Evolutionary conservation across 2,329 filamentous ascomycete genomes (phyloP).

Genomic region (Lasiodiplodia hormozganensis): DNA sequence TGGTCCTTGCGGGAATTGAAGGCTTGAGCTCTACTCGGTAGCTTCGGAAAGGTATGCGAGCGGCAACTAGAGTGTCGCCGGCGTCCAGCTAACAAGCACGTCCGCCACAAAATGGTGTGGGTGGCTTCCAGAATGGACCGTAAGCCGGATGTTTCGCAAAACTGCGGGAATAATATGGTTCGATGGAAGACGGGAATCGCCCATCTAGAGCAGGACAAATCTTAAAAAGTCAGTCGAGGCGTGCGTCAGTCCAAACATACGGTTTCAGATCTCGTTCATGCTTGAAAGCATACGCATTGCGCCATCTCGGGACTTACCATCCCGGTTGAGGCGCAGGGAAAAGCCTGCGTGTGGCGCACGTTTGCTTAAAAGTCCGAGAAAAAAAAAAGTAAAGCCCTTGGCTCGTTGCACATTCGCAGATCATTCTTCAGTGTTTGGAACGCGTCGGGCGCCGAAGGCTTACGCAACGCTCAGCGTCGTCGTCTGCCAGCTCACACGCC

Average conservation of each 20-base stretch:
- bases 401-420: background rate
- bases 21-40: background rate
- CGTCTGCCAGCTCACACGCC: background rate
- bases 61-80: background rate
- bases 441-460: background rate
- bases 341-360: background rate
- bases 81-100: background rate
- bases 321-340: conserved; percentile 1
- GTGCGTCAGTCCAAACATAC: conserved; percentile 1
- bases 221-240: background rate
- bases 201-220: background rate
- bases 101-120: background rate
- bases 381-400: background rate
- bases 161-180: background rate
- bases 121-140: background rate
- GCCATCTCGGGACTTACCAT: conserved; percentile 17
- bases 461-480: conserved; percentile 13
- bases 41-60: background rate
- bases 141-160: background rate
- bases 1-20: background rate
- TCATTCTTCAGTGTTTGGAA: conserved; percentile 2
- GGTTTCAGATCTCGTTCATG: conserved; percentile 12
- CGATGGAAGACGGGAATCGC: background rate
- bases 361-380: background rate
- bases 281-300: conserved; percentile 8